Evolutionary conservation across 1,139 yeast species (phyloP).

Genomic region (Zygosaccharomyces sapae): DNA sequence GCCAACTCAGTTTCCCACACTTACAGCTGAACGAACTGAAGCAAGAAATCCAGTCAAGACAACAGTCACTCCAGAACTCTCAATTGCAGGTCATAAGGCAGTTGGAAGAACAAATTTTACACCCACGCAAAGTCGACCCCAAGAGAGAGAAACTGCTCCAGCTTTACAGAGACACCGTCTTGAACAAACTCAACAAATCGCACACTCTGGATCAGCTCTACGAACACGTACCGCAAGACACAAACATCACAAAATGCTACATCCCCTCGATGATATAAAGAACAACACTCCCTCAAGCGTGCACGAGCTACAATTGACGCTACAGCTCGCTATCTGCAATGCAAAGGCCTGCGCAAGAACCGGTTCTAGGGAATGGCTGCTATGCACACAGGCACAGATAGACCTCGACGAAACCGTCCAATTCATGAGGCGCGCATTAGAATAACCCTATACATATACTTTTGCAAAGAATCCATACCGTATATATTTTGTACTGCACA

Average conservation of each 20-base stretch:
- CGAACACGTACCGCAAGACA: slow-evolving; percentile 9
- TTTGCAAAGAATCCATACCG: too few relatives aligned
- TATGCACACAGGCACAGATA: slow-evolving; percentile 30
- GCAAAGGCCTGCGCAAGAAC: slow-evolving; percentile 28
- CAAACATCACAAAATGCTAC: slow-evolving; percentile 20
- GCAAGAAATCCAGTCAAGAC: slow-evolving; percentile 16
- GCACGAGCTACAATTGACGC: slow-evolving; percentile 30
- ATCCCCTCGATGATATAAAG: slow-evolving; percentile 26
- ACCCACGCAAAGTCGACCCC: slow-evolving; percentile 23
- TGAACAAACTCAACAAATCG: slow-evolving; percentile 27
- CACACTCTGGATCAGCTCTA: slow-evolving; percentile 26
- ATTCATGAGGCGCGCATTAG: slow-evolving; percentile 36
- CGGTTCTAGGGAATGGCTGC: slow-evolving; percentile 25
- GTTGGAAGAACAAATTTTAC: slow-evolving; percentile 25
- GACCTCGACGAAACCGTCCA: slow-evolving; percentile 36
- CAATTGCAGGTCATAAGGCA: slow-evolving; percentile 19
- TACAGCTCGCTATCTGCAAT: slow-evolving; percentile 32
- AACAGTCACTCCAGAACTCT: slow-evolving; percentile 16
- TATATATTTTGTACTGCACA: too few relatives aligned
- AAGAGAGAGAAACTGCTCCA: slow-evolving; percentile 31
- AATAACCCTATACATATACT: too few relatives aligned
- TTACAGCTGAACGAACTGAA: slow-evolving; percentile 28
- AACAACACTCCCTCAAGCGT: slow-evolving; percentile 31
- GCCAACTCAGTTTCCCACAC: slow-evolving; percentile 33
- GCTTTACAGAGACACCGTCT: slow-evolving; percentile 32